Base-by-base conservation (phyloP, 2,329 filamentous ascomycete genomes). In the Monilinia laxa region DNA sequence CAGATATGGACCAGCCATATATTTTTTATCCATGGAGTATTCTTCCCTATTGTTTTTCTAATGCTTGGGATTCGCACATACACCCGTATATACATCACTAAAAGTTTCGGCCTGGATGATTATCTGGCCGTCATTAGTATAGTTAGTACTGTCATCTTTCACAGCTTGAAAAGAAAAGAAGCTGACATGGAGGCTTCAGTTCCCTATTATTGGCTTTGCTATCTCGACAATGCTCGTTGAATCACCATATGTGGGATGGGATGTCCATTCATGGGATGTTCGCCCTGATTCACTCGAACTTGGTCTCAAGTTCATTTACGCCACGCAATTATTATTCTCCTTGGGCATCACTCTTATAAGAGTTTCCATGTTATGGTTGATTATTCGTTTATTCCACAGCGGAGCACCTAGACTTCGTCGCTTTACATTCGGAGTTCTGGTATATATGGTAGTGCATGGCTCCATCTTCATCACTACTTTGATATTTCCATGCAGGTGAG, bases 401-500 rank as follows among this genome's bases (percentile, higher is more conserved):
- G 38, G 23, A 5, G 38, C 38, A 23, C 55, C 38, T 6, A 58
- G 28, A 28, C 38, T 58, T 28, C 38, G 38, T 45, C 38, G 55
- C 23, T 42, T 58, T 28, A 42, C 55, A 45, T 25, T 28, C 7
- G 55, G 38, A 11, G 14, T 45, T 58, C 25, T 45, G 55, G 28
- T 58, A 58, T 58, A 58, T 10, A 20, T 45, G 16, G 6, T 58
- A 16, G 5, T 58, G 5, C 55, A 58, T 16, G 23, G 38, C 38
- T 20, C 55, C 10, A 58, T 58, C 23, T 58, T 58, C 23, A 25
- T 18, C 12, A 45, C 42, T 4, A 58, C 55, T 45, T 25, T 58
- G 23, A 45, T 25, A 45, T 45, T 58, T 16, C 55, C 28, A 20
- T 58, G 55, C 55, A 58, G 55, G 55, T 58, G 16, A 45, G 55